Evolutionary conservation across 192 early-diverging fungal genomes (phyloP), one percentile per base, ranked within the genome.

Genomic region (Coemansia sp.): DNA sequence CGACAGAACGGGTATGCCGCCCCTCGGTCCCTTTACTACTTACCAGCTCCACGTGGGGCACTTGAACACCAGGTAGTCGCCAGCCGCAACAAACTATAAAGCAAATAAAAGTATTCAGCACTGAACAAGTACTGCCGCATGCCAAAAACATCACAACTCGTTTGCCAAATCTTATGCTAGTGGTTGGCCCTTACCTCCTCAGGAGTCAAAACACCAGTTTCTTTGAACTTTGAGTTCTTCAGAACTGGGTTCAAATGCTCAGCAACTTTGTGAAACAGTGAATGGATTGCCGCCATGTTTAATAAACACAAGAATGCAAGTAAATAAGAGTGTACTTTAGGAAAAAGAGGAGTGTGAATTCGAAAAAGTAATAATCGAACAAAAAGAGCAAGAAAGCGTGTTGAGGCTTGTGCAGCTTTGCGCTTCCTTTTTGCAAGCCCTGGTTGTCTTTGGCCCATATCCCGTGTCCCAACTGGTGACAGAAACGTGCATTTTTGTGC

Each of bases 11-110:
- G 48, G 23, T 12, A 11, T 32, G 27, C 24, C 43, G 14, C 38
- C 19, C 58, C 4, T 37, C 37, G 35, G n/a, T 22, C 3, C 38
- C 8, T 59, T 25, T 60, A 15, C 38, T 32, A 48, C 73, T 21
- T 81, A 81, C 79, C 97, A 99, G 59, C 84, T 83, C 97, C 97
- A 99, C 11, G 97, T 99, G 11, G 96, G 96, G 71, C 97, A 99
- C 73, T 99, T 98, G 83, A 88, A 95, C 14, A 96, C 94, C 51
- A 99, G 88, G 69, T 94, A 98, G 75, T 99, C 97, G 29, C 97
- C 97, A 5, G 96, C 96, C 29, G 88, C 87, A 54, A 96, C 88
- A 84, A 98, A 99, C 90, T 81, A 81, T 62, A 76, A 6, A 14
- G 22, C 11, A 29, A 9, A 47, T 51, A 43, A 65, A 69, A 54